Conservation (phyloP, 257 asterid species). For the Asclepias syriaca region DNA sequence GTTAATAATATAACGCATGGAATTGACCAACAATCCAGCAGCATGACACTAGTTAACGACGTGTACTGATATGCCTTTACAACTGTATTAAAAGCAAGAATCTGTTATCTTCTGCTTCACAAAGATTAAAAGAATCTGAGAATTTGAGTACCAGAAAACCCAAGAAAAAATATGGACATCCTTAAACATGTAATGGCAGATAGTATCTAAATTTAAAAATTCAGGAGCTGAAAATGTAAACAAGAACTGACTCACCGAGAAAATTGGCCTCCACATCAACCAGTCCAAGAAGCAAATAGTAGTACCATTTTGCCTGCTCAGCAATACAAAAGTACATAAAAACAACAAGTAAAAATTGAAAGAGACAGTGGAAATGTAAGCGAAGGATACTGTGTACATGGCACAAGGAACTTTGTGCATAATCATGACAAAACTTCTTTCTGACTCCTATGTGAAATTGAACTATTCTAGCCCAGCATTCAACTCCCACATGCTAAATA, state of each 20-base stretch:
- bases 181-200: neutral
- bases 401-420: neutral
- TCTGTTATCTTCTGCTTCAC: neutral
- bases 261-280: conserved; percentile 94
- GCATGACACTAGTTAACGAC: conserved; percentile 87
- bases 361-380: too few relatives aligned
- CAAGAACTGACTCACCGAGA: conserved; percentile 55
- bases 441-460: neutral
- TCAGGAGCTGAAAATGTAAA: neutral
- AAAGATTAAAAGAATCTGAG: neutral
- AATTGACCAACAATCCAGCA: conserved; percentile 94
- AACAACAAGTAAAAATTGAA: neutral
- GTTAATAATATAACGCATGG: conserved; percentile 88
- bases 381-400: too few relatives aligned
- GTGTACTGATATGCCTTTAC: conserved; percentile 97
- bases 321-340: conserved; percentile 9
- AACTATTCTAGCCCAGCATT: neutral
- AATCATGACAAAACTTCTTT: neutral
- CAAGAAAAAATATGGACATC: neutral
- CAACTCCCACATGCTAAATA: neutral
- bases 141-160: neutral
- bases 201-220: neutral
- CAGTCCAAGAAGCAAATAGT: conserved; percentile 68
- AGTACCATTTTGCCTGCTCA: conserved; percentile 51
- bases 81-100: conserved; percentile 41